These are phyloP conservation scores for Acanthamoeba culbertsoni DNA, from an alignment of 208 protist species.

Conservation along the genomic window DNA sequence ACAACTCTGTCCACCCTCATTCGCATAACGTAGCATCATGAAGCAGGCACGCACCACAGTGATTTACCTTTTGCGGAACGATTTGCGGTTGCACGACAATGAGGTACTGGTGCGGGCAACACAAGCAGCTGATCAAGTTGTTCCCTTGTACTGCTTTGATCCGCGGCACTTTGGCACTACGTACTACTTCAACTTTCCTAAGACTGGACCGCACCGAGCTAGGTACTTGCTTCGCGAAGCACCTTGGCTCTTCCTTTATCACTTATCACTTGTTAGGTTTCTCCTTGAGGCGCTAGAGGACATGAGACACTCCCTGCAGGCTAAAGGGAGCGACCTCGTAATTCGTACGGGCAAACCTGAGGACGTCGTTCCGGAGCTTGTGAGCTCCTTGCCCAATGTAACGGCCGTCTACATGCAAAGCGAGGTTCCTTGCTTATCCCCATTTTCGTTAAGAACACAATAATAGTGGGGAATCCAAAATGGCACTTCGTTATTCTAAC, in stretches of 20 bases:
- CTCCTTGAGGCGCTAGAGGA: neutral
- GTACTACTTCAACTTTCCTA: slow-evolving; percentile 39
- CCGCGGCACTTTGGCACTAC: slow-evolving; percentile 8
- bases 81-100: slow-evolving; percentile 30
- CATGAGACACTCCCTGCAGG: neutral
- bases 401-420: slow-evolving; percentile 32
- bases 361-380: slow-evolving; percentile 49
- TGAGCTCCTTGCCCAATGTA: neutral
- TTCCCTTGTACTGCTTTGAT: slow-evolving; percentile 28
- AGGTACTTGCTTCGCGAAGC: neutral
- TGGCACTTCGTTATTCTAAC: neutral
- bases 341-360: slow-evolving; percentile 61
- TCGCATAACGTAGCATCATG: too few relatives aligned
- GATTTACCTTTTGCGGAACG: neutral
- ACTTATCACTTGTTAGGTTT: neutral
- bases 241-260: neutral
- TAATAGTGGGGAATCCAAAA: neutral
- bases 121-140: neutral
- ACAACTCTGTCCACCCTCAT: too few relatives aligned
- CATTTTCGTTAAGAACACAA: neutral
- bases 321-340: slow-evolving; percentile 58
- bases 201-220: neutral
- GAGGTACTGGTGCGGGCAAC: neutral
- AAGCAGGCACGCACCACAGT: neutral
- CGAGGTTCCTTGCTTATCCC: neutral